Evolutionary conservation across 257 asterid genomes (phyloP).

Genomic region (Prunella vulgaris): DNA sequence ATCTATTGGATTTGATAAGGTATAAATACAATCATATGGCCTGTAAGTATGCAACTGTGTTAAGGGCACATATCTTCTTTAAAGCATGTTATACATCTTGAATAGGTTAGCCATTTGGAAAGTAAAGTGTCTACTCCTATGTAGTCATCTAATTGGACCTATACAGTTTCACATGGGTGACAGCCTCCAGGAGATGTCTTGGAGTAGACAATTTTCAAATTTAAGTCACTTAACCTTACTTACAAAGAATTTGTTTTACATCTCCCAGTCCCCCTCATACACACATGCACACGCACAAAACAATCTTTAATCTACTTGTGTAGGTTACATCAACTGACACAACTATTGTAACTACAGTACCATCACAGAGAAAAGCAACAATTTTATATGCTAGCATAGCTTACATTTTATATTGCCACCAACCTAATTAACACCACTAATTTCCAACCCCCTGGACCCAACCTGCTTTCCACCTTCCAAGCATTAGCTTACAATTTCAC

Average conservation of each 20-base stretch:
- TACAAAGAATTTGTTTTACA: not conserved
- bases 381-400: not conserved
- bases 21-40: not conserved
- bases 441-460: not conserved
- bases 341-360: not conserved
- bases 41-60: not conserved
- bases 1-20: not conserved
- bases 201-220: not conserved
- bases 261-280: not conserved
- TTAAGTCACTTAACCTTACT: too few relatives aligned
- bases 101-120: not conserved
- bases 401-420: not conserved
- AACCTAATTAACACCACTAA: not conserved
- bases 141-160: not conserved
- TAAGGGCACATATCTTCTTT: not conserved
- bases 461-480: not conserved
- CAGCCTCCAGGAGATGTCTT: not conserved
- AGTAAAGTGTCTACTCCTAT: not conserved
- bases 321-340: not conserved
- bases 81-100: not conserved
- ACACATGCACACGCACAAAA: not conserved
- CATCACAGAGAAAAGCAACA: not conserved
- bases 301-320: not conserved
- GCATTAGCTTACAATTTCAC: not conserved
- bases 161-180: not conserved